Percentiles rank a stretch among this genome's conserved stretches.
phyloP scores from a whole-genome alignment of 2,329 filamentous ascomycete species.

The Botrytis medusae region DNA sequence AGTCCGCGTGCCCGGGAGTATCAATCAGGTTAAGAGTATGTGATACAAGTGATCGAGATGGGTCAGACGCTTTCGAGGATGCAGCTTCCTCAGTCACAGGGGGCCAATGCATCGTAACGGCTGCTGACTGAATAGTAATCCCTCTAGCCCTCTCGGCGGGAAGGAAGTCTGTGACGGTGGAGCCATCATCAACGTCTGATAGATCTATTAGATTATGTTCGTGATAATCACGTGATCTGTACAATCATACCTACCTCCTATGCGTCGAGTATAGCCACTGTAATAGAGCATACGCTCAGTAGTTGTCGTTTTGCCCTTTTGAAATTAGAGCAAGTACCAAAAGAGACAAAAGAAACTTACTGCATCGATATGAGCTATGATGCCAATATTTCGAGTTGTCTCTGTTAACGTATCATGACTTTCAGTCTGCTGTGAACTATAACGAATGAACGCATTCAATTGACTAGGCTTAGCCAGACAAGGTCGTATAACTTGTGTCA shows the following conservation, averaged over 20 bases:
- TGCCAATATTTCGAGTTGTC: conserved; percentile 89
- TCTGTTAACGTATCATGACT: conserved; percentile 38
- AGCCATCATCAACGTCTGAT: conserved; percentile 87
- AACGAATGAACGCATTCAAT: conserved; percentile 24
- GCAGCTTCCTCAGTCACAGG: conserved; percentile 43
- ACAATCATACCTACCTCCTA: conserved; percentile 63
- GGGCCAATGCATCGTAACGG: conserved; percentile 94
- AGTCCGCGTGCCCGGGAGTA: conserved; percentile 95
- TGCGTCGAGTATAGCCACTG: conserved; percentile 80
- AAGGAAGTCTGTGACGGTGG: conserved; percentile 95
- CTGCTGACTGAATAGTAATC: conserved; percentile 96
- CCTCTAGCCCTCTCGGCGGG: conserved; percentile 88
- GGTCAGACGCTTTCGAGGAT: conserved; percentile 38
- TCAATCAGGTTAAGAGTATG: conserved; percentile 91
- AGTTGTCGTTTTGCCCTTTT: conserved; percentile 90
- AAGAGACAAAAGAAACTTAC: conserved; percentile 42
- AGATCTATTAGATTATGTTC: conserved; percentile 12
- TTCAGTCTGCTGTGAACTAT: conserved; percentile 27
- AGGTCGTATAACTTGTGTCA: conserved; percentile 21
- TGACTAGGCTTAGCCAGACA: background rate
- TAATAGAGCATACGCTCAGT: conserved; percentile 99
- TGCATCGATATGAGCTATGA: conserved; percentile 98
- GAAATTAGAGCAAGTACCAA: conserved; percentile 20
- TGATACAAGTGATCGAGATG: conserved; percentile 52
- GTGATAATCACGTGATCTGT: conserved; percentile 1